Evolutionary conservation across 2,329 filamentous ascomycete species (phyloP).

Genomic region (Trichoderma endophyticum): DNA sequence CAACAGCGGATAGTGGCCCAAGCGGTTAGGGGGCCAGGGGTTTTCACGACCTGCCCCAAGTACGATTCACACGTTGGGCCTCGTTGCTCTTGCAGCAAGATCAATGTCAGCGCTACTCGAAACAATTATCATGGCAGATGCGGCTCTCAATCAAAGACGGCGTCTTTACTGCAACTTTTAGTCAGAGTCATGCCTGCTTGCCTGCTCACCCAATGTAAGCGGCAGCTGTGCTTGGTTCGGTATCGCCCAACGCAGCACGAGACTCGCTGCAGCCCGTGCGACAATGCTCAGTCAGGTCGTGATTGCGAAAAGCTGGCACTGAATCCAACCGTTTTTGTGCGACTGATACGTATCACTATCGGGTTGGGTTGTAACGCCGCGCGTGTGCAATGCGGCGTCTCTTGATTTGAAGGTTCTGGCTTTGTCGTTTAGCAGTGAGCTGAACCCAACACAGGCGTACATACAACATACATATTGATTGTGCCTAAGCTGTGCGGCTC

Average conservation of each 20-base stretch:
- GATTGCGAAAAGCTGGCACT: not conserved
- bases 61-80: not conserved
- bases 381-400: not conserved
- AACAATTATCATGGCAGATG: not conserved
- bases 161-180: not conserved
- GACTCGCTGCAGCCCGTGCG: not conserved
- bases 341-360: not conserved
- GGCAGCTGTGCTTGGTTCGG: not conserved
- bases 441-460: not conserved
- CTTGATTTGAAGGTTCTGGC: not conserved
- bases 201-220: not conserved
- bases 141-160: not conserved
- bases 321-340: not conserved
- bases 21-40: not conserved
- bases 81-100: not conserved
- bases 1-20: not conserved
- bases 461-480: slow-evolving; percentile 4
- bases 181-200: not conserved
- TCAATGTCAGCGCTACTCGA: not conserved
- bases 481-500: not conserved
- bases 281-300: not conserved
- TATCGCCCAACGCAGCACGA: not conserved
- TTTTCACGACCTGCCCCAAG: not conserved
- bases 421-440: not conserved
- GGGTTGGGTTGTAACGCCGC: not conserved